phyloP scores from a whole-genome alignment of 2,329 filamentous ascomycete genomes.

The Emmonsiellopsis sp. region DNA sequence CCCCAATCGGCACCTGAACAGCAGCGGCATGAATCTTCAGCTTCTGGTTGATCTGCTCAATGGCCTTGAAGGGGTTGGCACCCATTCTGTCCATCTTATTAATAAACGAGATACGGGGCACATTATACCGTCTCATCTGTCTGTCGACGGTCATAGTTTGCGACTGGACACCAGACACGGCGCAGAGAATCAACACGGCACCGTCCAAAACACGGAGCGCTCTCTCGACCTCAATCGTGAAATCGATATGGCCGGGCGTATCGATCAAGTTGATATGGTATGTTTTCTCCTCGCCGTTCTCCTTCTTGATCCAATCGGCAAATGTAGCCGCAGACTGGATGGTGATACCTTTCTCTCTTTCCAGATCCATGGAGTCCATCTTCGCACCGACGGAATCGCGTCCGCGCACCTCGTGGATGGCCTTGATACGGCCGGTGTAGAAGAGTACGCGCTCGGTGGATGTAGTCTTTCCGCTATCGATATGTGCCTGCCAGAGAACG shows the following conservation, averaged over 20 bases:
- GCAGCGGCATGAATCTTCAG: slow-evolving; percentile 88
- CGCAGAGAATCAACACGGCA: slow-evolving; percentile 96
- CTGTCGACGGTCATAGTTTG: slow-evolving; percentile 97
- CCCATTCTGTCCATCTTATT: slow-evolving; percentile 99
- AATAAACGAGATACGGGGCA: slow-evolving; percentile 89
- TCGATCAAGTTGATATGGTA: slow-evolving; percentile 99
- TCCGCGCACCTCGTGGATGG: slow-evolving; percentile 85
- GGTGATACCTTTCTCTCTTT: slow-evolving; percentile 96
- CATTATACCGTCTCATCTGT: slow-evolving; percentile 97
- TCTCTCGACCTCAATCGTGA: slow-evolving; percentile 96
- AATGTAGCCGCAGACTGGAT: slow-evolving; percentile 98
- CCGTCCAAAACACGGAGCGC: slow-evolving; percentile 91
- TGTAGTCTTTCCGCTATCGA: slow-evolving; percentile 97
- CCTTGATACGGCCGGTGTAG: slow-evolving; percentile 94
- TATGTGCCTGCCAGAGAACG: slow-evolving; percentile 55
- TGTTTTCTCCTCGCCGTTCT: slow-evolving; percentile 72
- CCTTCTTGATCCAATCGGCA: slow-evolving; percentile 89
- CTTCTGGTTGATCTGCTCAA: slow-evolving; percentile 96
- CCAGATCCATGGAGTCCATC: slow-evolving; percentile 99
- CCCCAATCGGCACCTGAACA: slow-evolving; percentile 87
- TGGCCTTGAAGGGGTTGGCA: slow-evolving; percentile 92
- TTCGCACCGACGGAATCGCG: slow-evolving; percentile 94
- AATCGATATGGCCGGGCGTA: slow-evolving; percentile 96
- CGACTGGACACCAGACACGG: slow-evolving; percentile 91
- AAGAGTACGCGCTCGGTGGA: slow-evolving; percentile 93